Conservation (phyloP, 2,329 filamentous ascomycete genomes). For the Botrytis sinoallii region DNA sequence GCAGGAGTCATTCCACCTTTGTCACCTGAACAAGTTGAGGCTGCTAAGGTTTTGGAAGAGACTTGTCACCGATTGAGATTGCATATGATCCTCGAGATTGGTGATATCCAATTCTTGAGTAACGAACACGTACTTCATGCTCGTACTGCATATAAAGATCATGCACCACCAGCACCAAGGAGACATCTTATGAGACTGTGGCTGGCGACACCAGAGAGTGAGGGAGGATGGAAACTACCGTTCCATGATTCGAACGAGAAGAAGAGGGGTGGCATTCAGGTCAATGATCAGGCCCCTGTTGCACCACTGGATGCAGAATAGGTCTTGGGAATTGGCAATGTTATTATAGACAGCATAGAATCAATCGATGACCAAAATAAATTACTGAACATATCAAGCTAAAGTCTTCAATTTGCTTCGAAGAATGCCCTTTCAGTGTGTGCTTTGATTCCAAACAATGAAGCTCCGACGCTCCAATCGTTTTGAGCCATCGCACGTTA, state of each 20-base stretch:
- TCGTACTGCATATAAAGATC: slow-evolving; percentile 74
- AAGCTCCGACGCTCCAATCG: not conserved
- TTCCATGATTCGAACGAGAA: slow-evolving; percentile 78
- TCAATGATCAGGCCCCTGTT: slow-evolving; percentile 73
- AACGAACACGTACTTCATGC: slow-evolving; percentile 81
- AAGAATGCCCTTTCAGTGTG: not conserved
- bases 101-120: slow-evolving; percentile 83
- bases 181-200: slow-evolving; percentile 81
- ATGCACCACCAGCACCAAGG: slow-evolving; percentile 63
- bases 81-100: slow-evolving; percentile 83
- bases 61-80: slow-evolving; percentile 70
- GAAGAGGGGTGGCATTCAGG: slow-evolving; percentile 87
- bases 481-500: not conserved
- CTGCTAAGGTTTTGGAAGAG: slow-evolving; percentile 68
- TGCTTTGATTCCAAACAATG: not conserved
- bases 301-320: slow-evolving; percentile 77
- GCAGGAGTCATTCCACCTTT: slow-evolving; percentile 69
- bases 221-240: slow-evolving; percentile 82
- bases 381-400: too few relatives aligned
- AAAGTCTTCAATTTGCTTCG: not conserved
- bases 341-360: slow-evolving; percentile 12
- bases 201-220: slow-evolving; percentile 75
- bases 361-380: not conserved
- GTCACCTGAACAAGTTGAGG: slow-evolving; percentile 64
- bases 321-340: not conserved